Evolutionary conservation across 805 yeast species (phyloP).

Genomic region (Lipomyces spencermartinsiae): DNA sequence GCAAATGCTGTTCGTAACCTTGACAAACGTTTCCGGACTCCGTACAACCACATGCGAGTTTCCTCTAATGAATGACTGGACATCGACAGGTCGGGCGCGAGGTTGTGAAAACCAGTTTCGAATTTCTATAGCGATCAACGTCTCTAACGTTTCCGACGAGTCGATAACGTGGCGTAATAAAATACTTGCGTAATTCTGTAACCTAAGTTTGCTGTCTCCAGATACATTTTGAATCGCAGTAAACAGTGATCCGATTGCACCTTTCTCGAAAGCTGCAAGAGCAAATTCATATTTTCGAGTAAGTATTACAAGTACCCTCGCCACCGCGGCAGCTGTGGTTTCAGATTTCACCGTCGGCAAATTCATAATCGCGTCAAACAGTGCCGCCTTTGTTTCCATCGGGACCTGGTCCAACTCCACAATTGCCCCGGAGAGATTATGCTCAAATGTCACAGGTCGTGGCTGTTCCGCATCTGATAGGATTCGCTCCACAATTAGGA

Average conservation of each 20-base stretch:
- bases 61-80: conserved; percentile 45
- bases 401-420: conserved; percentile 38
- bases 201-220: conserved; percentile 46
- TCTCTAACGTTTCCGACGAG: conserved; percentile 54
- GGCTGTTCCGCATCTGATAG: conserved; percentile 59
- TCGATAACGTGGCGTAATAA: conserved; percentile 77
- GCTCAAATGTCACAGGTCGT: conserved; percentile 46
- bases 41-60: conserved; percentile 46
- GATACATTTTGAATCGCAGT: conserved; percentile 50
- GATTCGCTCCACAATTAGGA: conserved; percentile 62
- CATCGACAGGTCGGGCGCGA: conserved; percentile 44
- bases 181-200: conserved; percentile 59
- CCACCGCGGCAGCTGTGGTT: conserved; percentile 58
- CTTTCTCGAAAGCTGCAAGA: conserved; percentile 53
- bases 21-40: conserved; percentile 57
- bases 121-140: conserved; percentile 60
- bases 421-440: conserved; percentile 23
- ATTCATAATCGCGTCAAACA: conserved; percentile 55
- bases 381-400: conserved; percentile 40
- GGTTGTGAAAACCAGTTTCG: conserved; percentile 49
- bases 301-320: conserved; percentile 62
- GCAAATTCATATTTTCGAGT: conserved; percentile 55
- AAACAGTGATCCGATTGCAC: conserved; percentile 56
- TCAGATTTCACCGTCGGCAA: conserved; percentile 52
- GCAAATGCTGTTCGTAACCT: conserved; percentile 46